phyloP scores from a whole-genome alignment of 2,329 filamentous ascomycete genomes.

The Penicillium sp. region DNA sequence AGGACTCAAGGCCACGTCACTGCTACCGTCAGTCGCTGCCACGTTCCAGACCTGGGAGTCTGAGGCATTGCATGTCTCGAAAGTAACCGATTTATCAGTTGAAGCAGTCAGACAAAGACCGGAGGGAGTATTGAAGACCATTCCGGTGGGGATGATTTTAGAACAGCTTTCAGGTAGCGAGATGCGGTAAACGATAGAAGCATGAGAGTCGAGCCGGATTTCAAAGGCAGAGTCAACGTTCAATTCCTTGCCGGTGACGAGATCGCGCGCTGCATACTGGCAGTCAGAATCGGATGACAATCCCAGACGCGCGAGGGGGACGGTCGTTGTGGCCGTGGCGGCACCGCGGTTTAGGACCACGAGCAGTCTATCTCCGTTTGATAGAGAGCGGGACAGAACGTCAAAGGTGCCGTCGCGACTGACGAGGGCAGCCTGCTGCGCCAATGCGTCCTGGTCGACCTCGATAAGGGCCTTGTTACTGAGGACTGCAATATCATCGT shows the following conservation, averaged over 20 bases:
- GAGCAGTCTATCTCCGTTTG: slow-evolving; percentile 48
- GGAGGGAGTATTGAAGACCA: slow-evolving; percentile 51
- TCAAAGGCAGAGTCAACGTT: slow-evolving; percentile 26
- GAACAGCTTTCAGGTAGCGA: slow-evolving; percentile 28
- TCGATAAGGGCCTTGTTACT: slow-evolving; percentile 44
- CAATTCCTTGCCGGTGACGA: slow-evolving; percentile 42
- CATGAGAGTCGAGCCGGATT: slow-evolving; percentile 36
- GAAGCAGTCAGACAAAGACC: slow-evolving; percentile 43
- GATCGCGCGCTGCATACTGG: slow-evolving; percentile 39
- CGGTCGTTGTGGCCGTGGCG: slow-evolving; percentile 24
- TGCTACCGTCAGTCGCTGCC: slow-evolving; percentile 20
- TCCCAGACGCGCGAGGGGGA: slow-evolving; percentile 40
- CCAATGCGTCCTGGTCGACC: slow-evolving; percentile 44
- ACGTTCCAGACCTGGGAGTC: slow-evolving; percentile 45
- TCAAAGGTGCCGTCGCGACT: slow-evolving; percentile 46
- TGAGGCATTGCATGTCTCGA: slow-evolving; percentile 37
- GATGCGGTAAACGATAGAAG: slow-evolving; percentile 46
- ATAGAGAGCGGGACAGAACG: slow-evolving; percentile 47
- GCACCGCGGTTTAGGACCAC: slow-evolving; percentile 47
- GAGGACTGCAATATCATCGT: slow-evolving; percentile 37
- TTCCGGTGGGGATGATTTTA: slow-evolving; percentile 44
- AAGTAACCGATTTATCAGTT: slow-evolving; percentile 28
- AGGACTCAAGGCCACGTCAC: slow-evolving; percentile 38
- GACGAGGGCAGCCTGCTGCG: slow-evolving; percentile 48
- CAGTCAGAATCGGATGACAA: slow-evolving; percentile 28